Evolutionary conservation across 73 alveolate genomes (phyloP), one percentile per base, ranked within the genome.

Genomic region (Paramecium primaurelia): DNA sequence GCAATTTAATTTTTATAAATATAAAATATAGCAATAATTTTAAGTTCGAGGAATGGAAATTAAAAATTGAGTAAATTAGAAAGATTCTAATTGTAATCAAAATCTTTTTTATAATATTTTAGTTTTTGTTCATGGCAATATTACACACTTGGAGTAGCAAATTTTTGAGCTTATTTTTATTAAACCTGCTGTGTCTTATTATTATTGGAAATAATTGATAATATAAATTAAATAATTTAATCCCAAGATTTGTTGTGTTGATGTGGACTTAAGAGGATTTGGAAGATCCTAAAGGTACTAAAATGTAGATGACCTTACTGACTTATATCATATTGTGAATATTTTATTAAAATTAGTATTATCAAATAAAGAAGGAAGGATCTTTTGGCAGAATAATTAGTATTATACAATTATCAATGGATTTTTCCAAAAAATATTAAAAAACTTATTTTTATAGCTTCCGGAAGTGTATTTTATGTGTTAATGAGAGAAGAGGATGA

Each of bases 251-350:
- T 34, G 87, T 37, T 73, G 87, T 73, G 6, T 73, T 37, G 18
- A 42, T 73, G n/a, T 34, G 60, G 87, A 73, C 37, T 73, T 73
- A 36, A 12, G 87, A 73, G 87, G 87, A 73, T 73, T 37, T 73
- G 87, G 87, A 37, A 37, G 59, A 37, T 73, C 87, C 8, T 40
- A 73, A 73, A 7, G 28, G 4, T 28, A 64, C 20, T 12, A 36
- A 34, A 32, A 73, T n/a, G 87, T 73, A 30, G 87, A 73, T 16
- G 6, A 22, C 4, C 37, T 73, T 11, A 34, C 37, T 73, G 87
- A 73, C 18, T 73, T 73, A 73, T 73, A 64, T 4, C 37, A 34
- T 40, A 68, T 37, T 73, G 87, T 73, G 40, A 37, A 73, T 73
- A 36, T n/a, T 38, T 40, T 73, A 73, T 16, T 73, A 7, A 73